Conservation (phyloP, 805 yeast genomes). For the Hanseniaspora osmophila region DNA sequence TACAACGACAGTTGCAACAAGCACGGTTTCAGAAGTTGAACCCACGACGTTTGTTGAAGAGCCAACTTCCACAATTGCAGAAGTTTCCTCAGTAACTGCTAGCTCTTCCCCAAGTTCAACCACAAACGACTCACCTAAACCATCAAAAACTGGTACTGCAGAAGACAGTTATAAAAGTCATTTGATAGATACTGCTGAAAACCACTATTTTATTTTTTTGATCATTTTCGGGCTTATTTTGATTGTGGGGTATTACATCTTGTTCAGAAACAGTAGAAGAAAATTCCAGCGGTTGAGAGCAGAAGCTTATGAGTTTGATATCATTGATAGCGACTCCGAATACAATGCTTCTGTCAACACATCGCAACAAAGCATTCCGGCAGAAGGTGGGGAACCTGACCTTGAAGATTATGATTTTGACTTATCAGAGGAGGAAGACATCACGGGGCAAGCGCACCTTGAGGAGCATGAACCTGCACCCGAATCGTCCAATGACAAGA, state of each 20-base stretch:
- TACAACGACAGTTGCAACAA: background rate
- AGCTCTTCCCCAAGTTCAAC: background rate
- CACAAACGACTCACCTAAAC: background rate
- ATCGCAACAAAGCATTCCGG: background rate
- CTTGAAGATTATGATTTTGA: slow-evolving; percentile 22
- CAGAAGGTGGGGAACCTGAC: slow-evolving; percentile 9
- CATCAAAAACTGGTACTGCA: too few relatives aligned
- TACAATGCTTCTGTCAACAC: background rate
- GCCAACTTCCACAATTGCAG: background rate
- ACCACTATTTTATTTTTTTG: slow-evolving; percentile 47
- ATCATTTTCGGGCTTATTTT: slow-evolving; percentile 44
- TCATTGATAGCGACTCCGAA: slow-evolving; percentile 49
- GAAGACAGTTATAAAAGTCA: slow-evolving; percentile 24
- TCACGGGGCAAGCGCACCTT: background rate
- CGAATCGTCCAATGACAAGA: too few relatives aligned
- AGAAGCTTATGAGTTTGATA: slow-evolving; percentile 63
- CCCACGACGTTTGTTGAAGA: background rate
- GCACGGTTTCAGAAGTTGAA: slow-evolving; percentile 1
- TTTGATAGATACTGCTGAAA: slow-evolving; percentile 28
- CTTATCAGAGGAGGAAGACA: slow-evolving; percentile 20
- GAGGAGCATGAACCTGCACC: background rate
- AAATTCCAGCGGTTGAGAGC: slow-evolving; percentile 44
- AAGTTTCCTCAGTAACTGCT: background rate
- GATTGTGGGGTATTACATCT: slow-evolving; percentile 30
- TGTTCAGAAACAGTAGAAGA: slow-evolving; percentile 28